These are phyloP conservation scores for Candida chauliodis DNA, from an alignment of 805 yeast species.

Conservation along the genomic window DNA sequence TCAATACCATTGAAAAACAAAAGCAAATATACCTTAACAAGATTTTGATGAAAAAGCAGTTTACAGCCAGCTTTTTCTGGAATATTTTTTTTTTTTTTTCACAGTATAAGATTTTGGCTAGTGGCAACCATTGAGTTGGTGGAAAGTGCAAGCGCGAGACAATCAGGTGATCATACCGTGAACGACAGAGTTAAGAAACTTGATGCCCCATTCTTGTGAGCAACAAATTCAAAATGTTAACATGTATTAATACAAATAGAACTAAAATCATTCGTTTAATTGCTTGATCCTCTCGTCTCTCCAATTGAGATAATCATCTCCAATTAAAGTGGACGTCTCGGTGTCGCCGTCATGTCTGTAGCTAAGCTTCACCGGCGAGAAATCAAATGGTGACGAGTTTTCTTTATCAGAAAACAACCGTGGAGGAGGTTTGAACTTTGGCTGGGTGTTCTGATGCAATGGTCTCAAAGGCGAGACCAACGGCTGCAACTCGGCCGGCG, in stretches of 20 bases:
- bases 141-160: too few species aligned
- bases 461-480: conserved; percentile 9
- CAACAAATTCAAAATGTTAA: too few species aligned
- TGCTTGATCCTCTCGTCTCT: conserved; percentile 32
- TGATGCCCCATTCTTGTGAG: too few species aligned
- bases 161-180: too few species aligned
- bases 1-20: too few species aligned
- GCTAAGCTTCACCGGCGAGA: conserved; percentile 12
- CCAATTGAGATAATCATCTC: conserved; percentile 41
- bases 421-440: not conserved
- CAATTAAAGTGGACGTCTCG: conserved; percentile 34
- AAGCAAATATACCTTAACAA: too few species aligned
- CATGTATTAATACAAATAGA: conserved; percentile 9
- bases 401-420: conserved; percentile 12
- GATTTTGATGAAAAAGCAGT: too few species aligned
- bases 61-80: too few species aligned
- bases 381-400: conserved; percentile 12
- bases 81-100: too few species aligned
- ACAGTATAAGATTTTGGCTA: too few species aligned
- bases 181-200: too few species aligned
- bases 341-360: conserved; percentile 5
- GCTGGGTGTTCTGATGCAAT: not conserved
- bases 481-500: conserved; percentile 5
- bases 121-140: too few species aligned
- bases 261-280: conserved; percentile 14